Evolutionary conservation across 768 basidiomycete species (phyloP).

Genomic region (Lactarius pseudohatsudake): DNA sequence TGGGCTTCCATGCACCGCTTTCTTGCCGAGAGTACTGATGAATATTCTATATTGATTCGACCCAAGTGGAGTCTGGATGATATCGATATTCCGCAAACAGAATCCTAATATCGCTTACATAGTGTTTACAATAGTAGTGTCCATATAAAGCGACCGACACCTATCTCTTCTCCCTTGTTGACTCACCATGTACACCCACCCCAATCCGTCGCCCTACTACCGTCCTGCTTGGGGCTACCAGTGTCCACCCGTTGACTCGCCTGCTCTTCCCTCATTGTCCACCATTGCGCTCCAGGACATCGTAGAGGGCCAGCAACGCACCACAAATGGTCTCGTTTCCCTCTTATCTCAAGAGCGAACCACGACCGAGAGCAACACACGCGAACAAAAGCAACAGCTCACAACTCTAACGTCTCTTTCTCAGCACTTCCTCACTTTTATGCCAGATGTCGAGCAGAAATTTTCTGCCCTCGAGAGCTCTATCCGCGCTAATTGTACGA

Average conservation of each 20-base stretch:
- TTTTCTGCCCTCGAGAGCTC: slow-evolving; percentile 10
- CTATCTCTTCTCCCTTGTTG: not conserved
- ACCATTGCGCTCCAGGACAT: slow-evolving; percentile 21
- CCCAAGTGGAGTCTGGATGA: slow-evolving; percentile 73
- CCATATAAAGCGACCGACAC: slow-evolving; percentile 10
- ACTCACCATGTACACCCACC: slow-evolving; percentile 16
- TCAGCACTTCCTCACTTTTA: slow-evolving; percentile 17
- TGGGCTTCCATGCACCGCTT: slow-evolving; percentile 90
- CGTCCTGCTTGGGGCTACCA: slow-evolving; percentile 3
- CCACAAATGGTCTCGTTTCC: slow-evolving; percentile 16
- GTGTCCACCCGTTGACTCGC: not conserved
- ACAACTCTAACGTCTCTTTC: slow-evolving; percentile 13
- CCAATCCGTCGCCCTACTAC: not conserved
- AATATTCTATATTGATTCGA: slow-evolving; percentile 57
- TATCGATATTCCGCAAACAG: not conserved
- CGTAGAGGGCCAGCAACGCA: slow-evolving; percentile 21
- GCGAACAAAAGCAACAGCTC: slow-evolving; percentile 23
- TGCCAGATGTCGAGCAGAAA: slow-evolving; percentile 23
- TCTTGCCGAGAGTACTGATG: slow-evolving; percentile 56
- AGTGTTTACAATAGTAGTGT: not conserved
- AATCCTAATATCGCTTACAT: slow-evolving; percentile 13
- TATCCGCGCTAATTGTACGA: not conserved
- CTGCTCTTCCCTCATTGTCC: slow-evolving; percentile 1
- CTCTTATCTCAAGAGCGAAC: slow-evolving; percentile 17
- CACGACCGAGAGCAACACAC: slow-evolving; percentile 4